Base-by-base conservation (phyloP, 2,329 filamentous ascomycete genomes). In the Claviceps digitariae region DNA sequence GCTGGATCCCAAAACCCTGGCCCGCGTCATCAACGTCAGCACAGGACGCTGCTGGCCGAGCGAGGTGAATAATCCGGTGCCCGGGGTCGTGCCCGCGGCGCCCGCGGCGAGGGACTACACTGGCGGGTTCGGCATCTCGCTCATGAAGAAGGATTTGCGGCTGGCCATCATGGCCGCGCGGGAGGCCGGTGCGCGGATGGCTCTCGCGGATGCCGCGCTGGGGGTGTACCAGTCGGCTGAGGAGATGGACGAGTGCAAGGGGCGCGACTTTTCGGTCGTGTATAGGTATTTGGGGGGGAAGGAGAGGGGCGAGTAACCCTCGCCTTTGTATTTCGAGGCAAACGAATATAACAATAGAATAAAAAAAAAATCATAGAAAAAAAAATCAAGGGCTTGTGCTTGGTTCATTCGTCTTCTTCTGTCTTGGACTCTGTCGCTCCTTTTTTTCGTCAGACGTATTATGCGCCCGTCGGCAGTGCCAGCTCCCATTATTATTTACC, bases 31-130 rank as follows among this genome's bases (percentile, higher is more conserved):
- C 72, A 97, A 96, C 66, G 86, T 86, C 3, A 93, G 88, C 61
- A 96, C 91, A 0, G 93, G 93, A n/a, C 81, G 78, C 59, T 97
- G 90, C 75, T 98, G 93, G 93, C 90, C 91, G 1, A 93, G 85
- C 62, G 90, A 96, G 70, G 75, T 95, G 57, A 98, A 98, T 71
- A 97, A 97, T 65, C 93, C 93, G 0, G 90, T 97, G 3, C 83
- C 83, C 12, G 90, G 90, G 15, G 90, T 96, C 0, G 77, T 91
- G 23, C 82, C 84, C 56, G 80, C 77, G 0, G 80, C 88, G 2
- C 90, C 91, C 0, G 86, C 90, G 0, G 79, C 76, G 52, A 76
- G 85, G 54, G 90, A 86, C 52, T 98, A 90, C 62, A 69, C 72
- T 20, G 87, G 87, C 47, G 87, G 87, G 0, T 93, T 91, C 59